These are phyloP conservation scores for Didymella arachidicola DNA, from an alignment of 2,329 filamentous ascomycete species.

Conservation along the genomic window DNA sequence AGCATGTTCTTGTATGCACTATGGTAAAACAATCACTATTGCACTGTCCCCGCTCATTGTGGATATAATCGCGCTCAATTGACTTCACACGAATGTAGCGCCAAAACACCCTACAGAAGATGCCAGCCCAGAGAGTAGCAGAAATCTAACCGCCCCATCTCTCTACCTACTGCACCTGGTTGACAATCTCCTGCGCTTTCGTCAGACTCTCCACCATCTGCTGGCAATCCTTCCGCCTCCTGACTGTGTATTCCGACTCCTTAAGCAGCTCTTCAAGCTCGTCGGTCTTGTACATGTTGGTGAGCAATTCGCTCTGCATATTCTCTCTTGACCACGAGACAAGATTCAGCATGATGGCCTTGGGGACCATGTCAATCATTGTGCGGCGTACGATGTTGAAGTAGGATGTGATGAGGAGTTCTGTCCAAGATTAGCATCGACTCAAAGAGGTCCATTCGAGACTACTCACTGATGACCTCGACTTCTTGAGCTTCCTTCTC, in stretches of 20 bases:
- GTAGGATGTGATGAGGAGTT: constrained; percentile 95
- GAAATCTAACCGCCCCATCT: constrained; percentile 21
- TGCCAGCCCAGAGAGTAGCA: constrained; percentile 27
- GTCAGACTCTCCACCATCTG: constrained; percentile 96
- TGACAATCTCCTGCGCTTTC: constrained; percentile 95
- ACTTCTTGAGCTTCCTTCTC: constrained; percentile 96
- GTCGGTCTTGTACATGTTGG: constrained; percentile 94
- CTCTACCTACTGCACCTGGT: constrained; percentile 62
- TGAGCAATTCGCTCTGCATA: constrained; percentile 96
- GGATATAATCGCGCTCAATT: constrained; percentile 22
- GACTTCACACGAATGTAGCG: constrained; percentile 27
- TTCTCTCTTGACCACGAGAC: constrained; percentile 97
- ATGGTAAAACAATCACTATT: background rate
- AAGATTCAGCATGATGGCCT: constrained; percentile 97
- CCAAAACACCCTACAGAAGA: constrained; percentile 32
- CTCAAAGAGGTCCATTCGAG: background rate
- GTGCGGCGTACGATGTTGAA: constrained; percentile 98
- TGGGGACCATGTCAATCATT: constrained; percentile 99
- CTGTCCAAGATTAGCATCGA: constrained; percentile 55
- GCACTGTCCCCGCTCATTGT: background rate
- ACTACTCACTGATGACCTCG: constrained; percentile 89
- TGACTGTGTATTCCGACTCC: constrained; percentile 96
- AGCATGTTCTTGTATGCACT: too few species aligned
- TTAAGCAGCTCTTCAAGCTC: constrained; percentile 94
- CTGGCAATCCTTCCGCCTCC: constrained; percentile 95